phyloP scores from a whole-genome alignment of 495 filamentous ascomycete species.

The Aspergillus saccharolyticus region DNA sequence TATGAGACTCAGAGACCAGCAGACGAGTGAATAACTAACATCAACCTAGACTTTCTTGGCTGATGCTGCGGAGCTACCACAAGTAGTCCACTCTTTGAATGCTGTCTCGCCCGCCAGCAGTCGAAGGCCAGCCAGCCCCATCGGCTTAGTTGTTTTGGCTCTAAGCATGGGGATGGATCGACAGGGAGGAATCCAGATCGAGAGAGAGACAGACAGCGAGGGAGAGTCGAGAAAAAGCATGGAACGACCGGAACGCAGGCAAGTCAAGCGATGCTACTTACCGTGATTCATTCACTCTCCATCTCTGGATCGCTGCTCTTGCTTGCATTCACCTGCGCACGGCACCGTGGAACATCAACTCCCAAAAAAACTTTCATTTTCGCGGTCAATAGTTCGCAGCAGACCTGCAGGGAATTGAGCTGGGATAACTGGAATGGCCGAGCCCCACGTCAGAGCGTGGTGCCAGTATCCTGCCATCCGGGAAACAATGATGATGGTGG shows the following conservation, averaged over 20 bases:
- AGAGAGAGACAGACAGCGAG: neutral
- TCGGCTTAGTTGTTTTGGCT: neutral
- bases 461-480: neutral
- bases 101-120: slow-evolving; percentile 1
- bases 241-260: slow-evolving; percentile 1
- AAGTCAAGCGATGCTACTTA: neutral
- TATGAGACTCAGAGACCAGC: neutral
- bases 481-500: neutral
- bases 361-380: neutral
- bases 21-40: neutral
- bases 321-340: neutral
- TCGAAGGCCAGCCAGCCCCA: neutral
- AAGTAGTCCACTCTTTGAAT: too few relatives aligned
- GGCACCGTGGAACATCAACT: neutral
- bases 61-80: neutral
- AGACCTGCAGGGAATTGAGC: neutral
- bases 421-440: too few relatives aligned
- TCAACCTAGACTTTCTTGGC: neutral
- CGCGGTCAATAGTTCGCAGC: neutral
- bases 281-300: neutral
- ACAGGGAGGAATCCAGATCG: neutral
- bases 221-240: neutral
- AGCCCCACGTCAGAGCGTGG: neutral
- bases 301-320: neutral
- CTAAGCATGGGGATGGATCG: neutral